phyloP scores from a whole-genome alignment of 495 filamentous ascomycete genomes.

The Endocarpon pusillum region DNA sequence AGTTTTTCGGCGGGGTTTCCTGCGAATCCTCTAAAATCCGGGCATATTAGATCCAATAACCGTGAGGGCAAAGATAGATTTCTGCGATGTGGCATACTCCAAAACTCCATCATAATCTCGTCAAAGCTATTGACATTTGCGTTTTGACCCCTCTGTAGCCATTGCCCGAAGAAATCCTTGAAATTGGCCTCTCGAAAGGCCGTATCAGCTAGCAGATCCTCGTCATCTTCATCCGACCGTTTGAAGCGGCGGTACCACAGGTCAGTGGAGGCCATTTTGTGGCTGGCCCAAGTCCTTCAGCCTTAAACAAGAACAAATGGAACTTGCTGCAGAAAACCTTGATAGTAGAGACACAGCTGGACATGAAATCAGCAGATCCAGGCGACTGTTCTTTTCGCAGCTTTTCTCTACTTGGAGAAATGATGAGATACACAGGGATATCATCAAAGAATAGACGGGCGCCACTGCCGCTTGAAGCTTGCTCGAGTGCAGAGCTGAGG shows the following conservation, averaged over 20 bases:
- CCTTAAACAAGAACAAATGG: no score
- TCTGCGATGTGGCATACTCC: no score
- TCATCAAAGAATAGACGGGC: no score
- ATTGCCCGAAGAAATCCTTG: slow-evolving; percentile 4
- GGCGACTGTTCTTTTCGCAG: no score
- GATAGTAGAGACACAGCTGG: no score
- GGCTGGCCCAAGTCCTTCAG: no score
- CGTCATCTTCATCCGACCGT: neutral
- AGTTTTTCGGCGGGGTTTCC: neutral
- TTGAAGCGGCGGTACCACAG: slow-evolving; percentile 1
- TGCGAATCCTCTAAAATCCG: neutral
- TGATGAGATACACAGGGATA: no score
- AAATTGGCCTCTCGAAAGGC: slow-evolving; percentile 2
- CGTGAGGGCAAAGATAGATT: neutral
- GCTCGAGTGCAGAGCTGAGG: no score
- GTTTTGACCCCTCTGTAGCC: neutral
- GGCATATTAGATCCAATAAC: neutral
- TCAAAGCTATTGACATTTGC: neutral
- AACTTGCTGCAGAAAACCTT: no score
- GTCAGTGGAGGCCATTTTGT: neutral
- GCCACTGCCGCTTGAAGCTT: no score
- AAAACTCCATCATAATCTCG: neutral
- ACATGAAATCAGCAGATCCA: no score
- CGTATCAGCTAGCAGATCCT: slow-evolving; percentile 1
- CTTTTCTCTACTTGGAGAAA: no score